Percentiles rank a stretch among this genome's conserved stretches.
Evolutionary conservation across 2,329 filamentous ascomycete genomes (phyloP).

Genomic region (Boeremia exigua): DNA sequence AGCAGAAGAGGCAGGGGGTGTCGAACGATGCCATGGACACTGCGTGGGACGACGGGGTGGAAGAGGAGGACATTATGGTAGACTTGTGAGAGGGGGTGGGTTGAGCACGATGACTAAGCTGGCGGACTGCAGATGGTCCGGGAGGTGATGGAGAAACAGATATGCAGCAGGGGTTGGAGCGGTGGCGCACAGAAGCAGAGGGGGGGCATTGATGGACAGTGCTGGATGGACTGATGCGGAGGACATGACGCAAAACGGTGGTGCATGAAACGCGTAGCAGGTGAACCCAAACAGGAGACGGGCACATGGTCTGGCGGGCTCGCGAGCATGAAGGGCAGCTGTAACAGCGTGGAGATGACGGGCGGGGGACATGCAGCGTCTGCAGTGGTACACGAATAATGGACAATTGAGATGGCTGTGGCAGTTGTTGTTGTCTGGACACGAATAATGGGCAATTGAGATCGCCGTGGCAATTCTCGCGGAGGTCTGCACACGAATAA

Average conservation of each 20-base stretch:
- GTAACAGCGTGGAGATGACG: not conserved
- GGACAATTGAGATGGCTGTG: not conserved
- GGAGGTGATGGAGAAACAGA: not conserved
- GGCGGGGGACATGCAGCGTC: not conserved
- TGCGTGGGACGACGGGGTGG: conserved; percentile 42
- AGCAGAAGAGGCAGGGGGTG: conserved; percentile 50
- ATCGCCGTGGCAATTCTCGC: not conserved
- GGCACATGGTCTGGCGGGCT: conserved; percentile 13
- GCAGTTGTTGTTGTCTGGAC: too few relatives aligned
- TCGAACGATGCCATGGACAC: conserved; percentile 46
- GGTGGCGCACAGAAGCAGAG: not conserved
- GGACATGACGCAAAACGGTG: conserved; percentile 36
- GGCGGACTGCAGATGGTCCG: not conserved
- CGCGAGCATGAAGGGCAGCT: not conserved
- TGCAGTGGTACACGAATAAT: conserved; percentile 6
- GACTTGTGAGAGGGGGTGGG: conserved; percentile 37
- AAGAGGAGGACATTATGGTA: conserved; percentile 50
- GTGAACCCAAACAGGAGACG: conserved; percentile 15
- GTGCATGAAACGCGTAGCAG: conserved; percentile 36
- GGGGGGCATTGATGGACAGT: not conserved
- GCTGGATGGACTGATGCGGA: conserved; percentile 9
- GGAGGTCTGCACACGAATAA: conserved; percentile 1
- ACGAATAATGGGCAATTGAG: conserved; percentile 4
- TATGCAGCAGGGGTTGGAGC: not conserved
- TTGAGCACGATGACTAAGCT: not conserved